Evolutionary conservation across 352 stramenopile species (phyloP).

Genomic region (Pythium aristosporum): DNA sequence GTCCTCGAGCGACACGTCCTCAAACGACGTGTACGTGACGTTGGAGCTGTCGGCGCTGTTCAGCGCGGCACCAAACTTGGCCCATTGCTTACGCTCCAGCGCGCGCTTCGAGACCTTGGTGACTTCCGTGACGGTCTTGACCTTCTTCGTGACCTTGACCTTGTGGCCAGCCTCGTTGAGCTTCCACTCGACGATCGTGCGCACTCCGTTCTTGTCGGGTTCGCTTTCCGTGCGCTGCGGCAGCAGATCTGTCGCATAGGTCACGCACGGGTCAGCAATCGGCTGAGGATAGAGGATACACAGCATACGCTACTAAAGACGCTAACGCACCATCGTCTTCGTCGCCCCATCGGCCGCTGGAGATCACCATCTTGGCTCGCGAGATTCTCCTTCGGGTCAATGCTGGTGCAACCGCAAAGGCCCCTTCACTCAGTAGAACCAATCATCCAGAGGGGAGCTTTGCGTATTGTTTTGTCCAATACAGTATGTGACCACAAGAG

Average conservation of each 20-base stretch:
- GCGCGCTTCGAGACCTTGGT: conserved; percentile 81
- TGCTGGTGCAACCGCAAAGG: neutral
- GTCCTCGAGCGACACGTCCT: conserved; percentile 81
- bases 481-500: conserved; percentile 12
- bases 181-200: conserved; percentile 90
- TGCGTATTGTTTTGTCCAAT: conserved; percentile 19
- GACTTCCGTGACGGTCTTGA: conserved; percentile 87
- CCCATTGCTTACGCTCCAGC: conserved; percentile 82
- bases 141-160: conserved; percentile 90
- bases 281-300: neutral
- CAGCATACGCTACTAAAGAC: neutral
- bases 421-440: conserved; percentile 12
- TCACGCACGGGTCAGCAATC: neutral
- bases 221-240: conserved; percentile 83
- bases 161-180: conserved; percentile 87
- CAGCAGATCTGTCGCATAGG: conserved; percentile 48
- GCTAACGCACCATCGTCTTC: conserved; percentile 57
- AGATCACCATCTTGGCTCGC: conserved; percentile 56
- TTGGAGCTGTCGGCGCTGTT: conserved; percentile 77
- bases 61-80: conserved; percentile 79
- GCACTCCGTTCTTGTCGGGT: conserved; percentile 76
- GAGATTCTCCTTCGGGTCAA: conserved; percentile 13
- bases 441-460: conserved; percentile 18
- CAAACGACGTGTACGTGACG: conserved; percentile 85
- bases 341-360: conserved; percentile 72